A percentile compares a stretch with the other conserved stretches of the same genome.
phyloP scores from a whole-genome alignment of 1,284 basidiomycete species.

The Melampsora americana region DNA sequence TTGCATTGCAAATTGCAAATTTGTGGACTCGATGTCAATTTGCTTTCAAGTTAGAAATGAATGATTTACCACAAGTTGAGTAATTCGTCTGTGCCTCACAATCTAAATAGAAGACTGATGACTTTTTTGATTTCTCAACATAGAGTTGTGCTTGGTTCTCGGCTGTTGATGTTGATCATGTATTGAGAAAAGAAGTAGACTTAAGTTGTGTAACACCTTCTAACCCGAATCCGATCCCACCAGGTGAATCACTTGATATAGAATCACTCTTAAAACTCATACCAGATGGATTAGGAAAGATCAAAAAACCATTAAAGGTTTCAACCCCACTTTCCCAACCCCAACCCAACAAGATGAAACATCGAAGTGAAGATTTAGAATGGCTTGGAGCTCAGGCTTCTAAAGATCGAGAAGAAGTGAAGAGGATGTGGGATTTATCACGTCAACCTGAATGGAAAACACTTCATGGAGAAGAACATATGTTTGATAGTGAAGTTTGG shows the following conservation, averaged over 20 bases:
- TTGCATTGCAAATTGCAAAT: constrained; percentile 95
- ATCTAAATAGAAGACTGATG: not conserved
- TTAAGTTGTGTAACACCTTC: constrained; percentile 94
- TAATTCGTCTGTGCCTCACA: not conserved
- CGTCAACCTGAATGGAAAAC: not conserved
- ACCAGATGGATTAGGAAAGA: constrained; percentile 25
- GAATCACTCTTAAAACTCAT: constrained; percentile 60
- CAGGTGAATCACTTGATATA: constrained; percentile 83
- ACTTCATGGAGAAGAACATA: not conserved
- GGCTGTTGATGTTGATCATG: constrained; percentile 86
- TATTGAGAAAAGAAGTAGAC: constrained; percentile 92
- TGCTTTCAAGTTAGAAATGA: constrained; percentile 88
- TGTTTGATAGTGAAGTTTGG: not conserved
- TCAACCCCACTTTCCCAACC: not conserved
- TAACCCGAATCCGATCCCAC: constrained; percentile 73
- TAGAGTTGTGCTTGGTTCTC: constrained; percentile 79
- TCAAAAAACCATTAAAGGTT: constrained; percentile 13
- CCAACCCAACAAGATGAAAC: not conserved
- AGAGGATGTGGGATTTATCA: constrained; percentile 8
- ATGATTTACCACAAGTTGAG: constrained; percentile 77
- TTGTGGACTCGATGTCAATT: constrained; percentile 92
- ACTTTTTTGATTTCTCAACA: not conserved
- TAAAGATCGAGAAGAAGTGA: constrained; percentile 25
- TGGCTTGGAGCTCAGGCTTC: constrained; percentile 39
- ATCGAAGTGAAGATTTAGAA: constrained; percentile 21